phyloP scores from a whole-genome alignment of 495 filamentous ascomycete genomes.

The Alectoria sarmentosa region DNA sequence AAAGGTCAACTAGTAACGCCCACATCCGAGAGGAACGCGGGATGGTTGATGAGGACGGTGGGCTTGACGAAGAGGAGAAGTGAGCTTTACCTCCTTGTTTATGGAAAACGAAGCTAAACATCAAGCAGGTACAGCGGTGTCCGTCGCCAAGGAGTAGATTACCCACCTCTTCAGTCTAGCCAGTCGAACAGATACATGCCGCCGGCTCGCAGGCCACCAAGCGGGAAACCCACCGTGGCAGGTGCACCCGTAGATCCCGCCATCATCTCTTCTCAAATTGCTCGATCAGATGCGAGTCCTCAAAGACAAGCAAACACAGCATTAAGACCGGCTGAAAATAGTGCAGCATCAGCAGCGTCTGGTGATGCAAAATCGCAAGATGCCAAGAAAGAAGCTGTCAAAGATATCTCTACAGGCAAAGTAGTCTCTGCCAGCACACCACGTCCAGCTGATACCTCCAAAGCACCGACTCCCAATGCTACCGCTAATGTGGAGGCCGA shows the following conservation, averaged over 20 bases:
- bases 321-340: slow-evolving; percentile 31
- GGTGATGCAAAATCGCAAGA: slow-evolving; percentile 4
- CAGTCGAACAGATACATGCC: slow-evolving; percentile 80
- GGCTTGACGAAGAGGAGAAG: slow-evolving; percentile 86
- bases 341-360: slow-evolving; percentile 18
- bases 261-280: slow-evolving; percentile 70
- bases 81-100: slow-evolving; percentile 37
- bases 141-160: slow-evolving; percentile 58
- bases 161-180: slow-evolving; percentile 57
- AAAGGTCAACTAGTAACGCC: slow-evolving; percentile 55
- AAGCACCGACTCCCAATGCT: slow-evolving; percentile 45
- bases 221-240: slow-evolving; percentile 60
- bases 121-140: slow-evolving; percentile 79
- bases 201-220: slow-evolving; percentile 73
- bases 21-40: slow-evolving; percentile 88
- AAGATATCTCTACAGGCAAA: slow-evolving; percentile 16
- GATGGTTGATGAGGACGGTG: slow-evolving; percentile 55
- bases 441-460: slow-evolving; percentile 22
- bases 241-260: slow-evolving; percentile 72
- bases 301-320: slow-evolving; percentile 21
- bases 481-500: slow-evolving; percentile 72
- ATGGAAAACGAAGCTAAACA: slow-evolving; percentile 1
- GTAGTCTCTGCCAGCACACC: slow-evolving; percentile 8
- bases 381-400: slow-evolving; percentile 21
- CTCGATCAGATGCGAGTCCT: slow-evolving; percentile 41